phyloP scores from a whole-genome alignment of 345 rosid species.

The Acer negundo region DNA sequence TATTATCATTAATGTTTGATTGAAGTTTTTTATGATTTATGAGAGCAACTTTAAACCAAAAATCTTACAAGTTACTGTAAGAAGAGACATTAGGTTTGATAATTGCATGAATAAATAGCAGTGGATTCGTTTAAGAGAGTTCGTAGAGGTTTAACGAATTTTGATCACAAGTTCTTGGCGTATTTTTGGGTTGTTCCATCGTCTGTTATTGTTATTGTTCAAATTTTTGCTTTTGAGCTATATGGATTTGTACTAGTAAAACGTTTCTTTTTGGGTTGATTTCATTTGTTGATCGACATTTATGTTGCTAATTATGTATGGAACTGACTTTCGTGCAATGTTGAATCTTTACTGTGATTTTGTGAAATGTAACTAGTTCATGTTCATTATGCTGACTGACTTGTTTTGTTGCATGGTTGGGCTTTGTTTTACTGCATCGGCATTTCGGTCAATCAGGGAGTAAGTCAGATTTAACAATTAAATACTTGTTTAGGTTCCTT shows the following conservation, averaged over 20 bases:
- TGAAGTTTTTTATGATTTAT: neutral
- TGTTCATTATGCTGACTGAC: conserved; percentile 26
- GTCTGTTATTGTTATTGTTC: neutral
- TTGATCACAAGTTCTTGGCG: too few species aligned
- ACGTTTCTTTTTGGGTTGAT: neutral
- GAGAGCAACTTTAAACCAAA: neutral
- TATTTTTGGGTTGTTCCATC: neutral
- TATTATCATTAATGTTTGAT: neutral
- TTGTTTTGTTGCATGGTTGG: conserved; percentile 28
- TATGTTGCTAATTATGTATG: conserved; percentile 1
- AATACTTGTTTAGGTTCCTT: conserved; percentile 1
- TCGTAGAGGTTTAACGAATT: too few species aligned
- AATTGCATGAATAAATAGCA: neutral
- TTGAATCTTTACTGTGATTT: neutral
- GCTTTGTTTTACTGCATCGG: conserved; percentile 21
- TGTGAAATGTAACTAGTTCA: neutral
- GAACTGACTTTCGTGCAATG: neutral
- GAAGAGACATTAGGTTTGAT: neutral
- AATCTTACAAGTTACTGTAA: neutral
- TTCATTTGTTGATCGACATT: neutral
- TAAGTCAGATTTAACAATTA: conserved; percentile 39
- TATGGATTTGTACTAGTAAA: neutral
- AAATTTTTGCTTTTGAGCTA: neutral
- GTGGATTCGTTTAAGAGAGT: too few species aligned
- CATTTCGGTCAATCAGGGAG: conserved; percentile 56